Evolutionary conservation across 345 rosid genomes (phyloP).

Genomic region (Physaria fendleri): DNA sequence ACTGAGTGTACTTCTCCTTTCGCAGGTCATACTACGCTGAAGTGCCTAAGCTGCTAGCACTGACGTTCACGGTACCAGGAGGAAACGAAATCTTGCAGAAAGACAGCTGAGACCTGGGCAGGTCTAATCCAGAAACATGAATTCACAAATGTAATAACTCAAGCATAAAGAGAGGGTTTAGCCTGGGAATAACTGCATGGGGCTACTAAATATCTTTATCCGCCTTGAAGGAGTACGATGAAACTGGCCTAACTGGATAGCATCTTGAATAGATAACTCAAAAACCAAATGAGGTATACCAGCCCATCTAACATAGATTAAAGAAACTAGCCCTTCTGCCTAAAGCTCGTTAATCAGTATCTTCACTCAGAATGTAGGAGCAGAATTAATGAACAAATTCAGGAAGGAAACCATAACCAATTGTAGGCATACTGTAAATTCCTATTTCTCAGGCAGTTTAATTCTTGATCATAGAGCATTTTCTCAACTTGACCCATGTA

Average conservation of each 20-base stretch:
- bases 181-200: constrained; percentile 1
- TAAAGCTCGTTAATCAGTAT: constrained; percentile 6
- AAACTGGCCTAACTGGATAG: constrained; percentile 7
- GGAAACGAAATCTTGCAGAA: constrained; percentile 11
- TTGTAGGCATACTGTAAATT: constrained; percentile 5
- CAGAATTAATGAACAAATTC: constrained; percentile 1
- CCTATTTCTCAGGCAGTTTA: constrained; percentile 23
- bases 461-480: constrained; percentile 32
- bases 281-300: background rate
- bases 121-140: background rate
- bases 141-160: background rate
- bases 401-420: constrained; percentile 12
- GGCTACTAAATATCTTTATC: background rate
- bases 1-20: background rate
- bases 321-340: constrained; percentile 13
- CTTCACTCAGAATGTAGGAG: constrained; percentile 12
- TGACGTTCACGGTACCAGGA: background rate
- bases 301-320: constrained; percentile 12
- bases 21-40: constrained; percentile 9
- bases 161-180: background rate
- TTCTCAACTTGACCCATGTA: constrained; percentile 44
- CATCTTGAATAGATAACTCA: constrained; percentile 1
- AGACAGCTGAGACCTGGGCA: constrained; percentile 1
- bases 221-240: constrained; percentile 1
- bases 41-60: constrained; percentile 8